Evolutionary conservation across 352 stramenopile species (phyloP).

Genomic region (Blastocystis sp.): DNA sequence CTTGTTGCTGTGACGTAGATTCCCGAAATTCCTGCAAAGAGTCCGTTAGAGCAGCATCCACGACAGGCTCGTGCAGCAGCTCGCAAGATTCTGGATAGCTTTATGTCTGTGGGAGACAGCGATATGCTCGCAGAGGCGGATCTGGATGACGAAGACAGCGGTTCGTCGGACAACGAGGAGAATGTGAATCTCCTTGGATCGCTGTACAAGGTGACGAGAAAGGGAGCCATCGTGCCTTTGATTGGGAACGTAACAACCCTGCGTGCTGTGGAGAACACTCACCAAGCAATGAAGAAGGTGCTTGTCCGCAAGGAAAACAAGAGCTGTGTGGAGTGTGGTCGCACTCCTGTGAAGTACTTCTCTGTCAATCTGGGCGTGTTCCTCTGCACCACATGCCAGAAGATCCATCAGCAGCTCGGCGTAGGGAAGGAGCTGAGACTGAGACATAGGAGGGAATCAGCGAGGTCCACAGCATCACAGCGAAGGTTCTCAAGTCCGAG

Average conservation of each 20-base stretch:
- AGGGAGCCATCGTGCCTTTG: constrained; percentile 31
- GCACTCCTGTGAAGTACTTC: constrained; percentile 10
- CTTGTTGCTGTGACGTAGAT: background rate
- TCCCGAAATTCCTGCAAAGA: background rate
- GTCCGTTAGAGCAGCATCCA: constrained; percentile 13
- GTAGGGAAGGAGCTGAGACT: background rate
- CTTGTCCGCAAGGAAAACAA: constrained; percentile 47
- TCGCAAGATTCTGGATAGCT: constrained; percentile 24
- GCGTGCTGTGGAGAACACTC: constrained; percentile 16
- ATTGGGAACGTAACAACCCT: background rate
- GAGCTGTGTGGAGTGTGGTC: constrained; percentile 40
- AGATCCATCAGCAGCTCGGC: constrained; percentile 32
- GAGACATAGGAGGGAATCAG: constrained; percentile 27
- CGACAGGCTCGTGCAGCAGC: background rate
- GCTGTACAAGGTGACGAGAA: constrained; percentile 43
- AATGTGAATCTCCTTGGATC: constrained; percentile 41
- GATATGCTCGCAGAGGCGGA: constrained; percentile 43
- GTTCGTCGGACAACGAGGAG: constrained; percentile 10
- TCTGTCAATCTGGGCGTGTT: constrained; percentile 58
- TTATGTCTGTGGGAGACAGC: constrained; percentile 44
- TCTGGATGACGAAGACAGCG: constrained; percentile 48
- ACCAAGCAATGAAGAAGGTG: constrained; percentile 41
- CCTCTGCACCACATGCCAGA: constrained; percentile 40
- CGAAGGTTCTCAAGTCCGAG: constrained; percentile 5
- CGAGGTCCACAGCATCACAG: constrained; percentile 24